Evolutionary conservation across 176 grass and related monocot species (phyloP), one percentile per base, ranked within the genome.

Genomic region (Alloteropsis semialata): DNA sequence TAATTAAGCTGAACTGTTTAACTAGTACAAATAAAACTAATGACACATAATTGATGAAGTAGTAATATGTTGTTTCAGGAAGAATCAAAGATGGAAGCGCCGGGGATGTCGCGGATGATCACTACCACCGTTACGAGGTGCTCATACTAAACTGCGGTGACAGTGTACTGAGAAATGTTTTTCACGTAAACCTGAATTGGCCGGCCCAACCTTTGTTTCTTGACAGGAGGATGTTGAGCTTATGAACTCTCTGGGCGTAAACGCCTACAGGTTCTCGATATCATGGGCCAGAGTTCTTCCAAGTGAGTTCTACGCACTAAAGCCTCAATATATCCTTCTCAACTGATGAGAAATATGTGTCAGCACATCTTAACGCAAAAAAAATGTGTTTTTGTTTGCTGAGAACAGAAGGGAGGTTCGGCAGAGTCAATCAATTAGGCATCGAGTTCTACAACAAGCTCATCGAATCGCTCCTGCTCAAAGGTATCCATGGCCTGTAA

Each of bases 251-350:
- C 87, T 92, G 22, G 87, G 87, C 3, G 34, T 86, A 6, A 92
- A 95, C 55, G 75, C 87, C 15, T 95, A 92, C 29, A 84, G 93
- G 18, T 90, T 95, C 74, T 90, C 90, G 29, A 91, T 94, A 56
- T 81, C 92, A 34, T 94, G 89, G 87, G 86, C 92, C 18, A 87
- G 92, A 82, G 64, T 92, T 69, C 82, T 95, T 46, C 93, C 85
- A 50, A 88, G 90, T 92, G 62, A 85, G 92, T 55, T 81, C 5
- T 14, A 19, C 1, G 2, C 24, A 30, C 18, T 38, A 16, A 73
- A 51, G 3, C 18, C 18, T 38, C 30, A 37, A 0, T n/a, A n/a
- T n/a, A n/a, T 3, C 13, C 63, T 48, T 34, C 10, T 33, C 18
- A 62, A 8, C 14, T 36, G 12, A 17, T n/a, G 3, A 25, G 3